Conservation (phyloP, 2,329 filamentous ascomycete species). For the Alternaria solani region DNA sequence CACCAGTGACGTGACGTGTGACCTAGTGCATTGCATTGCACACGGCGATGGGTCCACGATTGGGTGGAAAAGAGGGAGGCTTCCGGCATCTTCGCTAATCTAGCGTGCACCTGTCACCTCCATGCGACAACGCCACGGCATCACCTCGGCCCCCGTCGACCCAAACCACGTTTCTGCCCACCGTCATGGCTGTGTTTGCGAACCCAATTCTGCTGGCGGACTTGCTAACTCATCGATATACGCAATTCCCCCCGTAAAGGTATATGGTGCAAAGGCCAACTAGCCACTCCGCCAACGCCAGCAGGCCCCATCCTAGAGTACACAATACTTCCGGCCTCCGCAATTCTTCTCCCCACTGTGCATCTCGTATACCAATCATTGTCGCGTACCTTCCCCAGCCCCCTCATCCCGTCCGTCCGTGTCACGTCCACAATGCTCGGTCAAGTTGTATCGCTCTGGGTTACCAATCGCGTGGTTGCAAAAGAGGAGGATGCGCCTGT, state of each 20-base stretch:
- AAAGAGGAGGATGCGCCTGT: not conserved
- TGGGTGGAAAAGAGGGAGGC: constrained; percentile 7
- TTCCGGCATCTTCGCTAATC: constrained; percentile 3
- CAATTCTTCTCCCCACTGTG: not conserved
- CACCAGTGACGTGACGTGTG: constrained; percentile 23
- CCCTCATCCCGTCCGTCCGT: not conserved
- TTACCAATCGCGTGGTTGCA: not conserved
- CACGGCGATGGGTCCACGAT: constrained; percentile 7
- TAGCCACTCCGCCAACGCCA: not conserved
- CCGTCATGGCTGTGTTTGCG: not conserved
- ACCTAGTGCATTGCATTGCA: constrained; percentile 26
- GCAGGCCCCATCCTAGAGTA: not conserved
- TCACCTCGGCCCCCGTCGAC: constrained; percentile 1
- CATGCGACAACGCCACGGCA: constrained; percentile 5
- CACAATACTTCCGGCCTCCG: constrained; percentile 3
- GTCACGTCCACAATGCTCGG: not conserved
- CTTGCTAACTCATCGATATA: not conserved
- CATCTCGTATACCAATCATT: not conserved
- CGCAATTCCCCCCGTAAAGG: constrained; percentile 1
- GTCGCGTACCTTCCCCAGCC: not conserved
- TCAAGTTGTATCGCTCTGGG: not conserved
- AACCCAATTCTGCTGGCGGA: constrained; percentile 4
- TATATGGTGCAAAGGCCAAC: not conserved
- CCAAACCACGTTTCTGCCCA: not conserved
- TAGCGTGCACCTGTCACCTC: constrained; percentile 8